Evolutionary conservation across 306 rosid species (phyloP).

Genomic region (Rosa rugosa): DNA sequence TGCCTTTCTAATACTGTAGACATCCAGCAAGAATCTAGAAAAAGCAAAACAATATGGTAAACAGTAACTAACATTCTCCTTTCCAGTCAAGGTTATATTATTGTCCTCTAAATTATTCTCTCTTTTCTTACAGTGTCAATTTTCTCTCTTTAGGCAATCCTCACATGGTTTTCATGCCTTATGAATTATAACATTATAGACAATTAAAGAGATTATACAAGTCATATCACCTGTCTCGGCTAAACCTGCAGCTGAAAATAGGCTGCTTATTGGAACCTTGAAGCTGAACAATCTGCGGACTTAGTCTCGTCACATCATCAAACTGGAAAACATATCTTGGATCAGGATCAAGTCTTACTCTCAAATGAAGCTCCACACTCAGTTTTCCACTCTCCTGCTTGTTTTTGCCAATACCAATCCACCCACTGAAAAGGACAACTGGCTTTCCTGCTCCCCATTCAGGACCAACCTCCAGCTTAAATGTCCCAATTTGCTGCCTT

Average conservation of each 20-base stretch:
- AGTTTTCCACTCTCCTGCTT: conserved; percentile 63
- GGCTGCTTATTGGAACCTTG: conserved; percentile 87
- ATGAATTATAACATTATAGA: background rate
- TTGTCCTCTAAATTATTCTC: background rate
- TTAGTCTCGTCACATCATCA: conserved; percentile 66
- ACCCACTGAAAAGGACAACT: conserved; percentile 73
- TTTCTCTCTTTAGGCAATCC: background rate
- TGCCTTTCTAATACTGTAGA: background rate
- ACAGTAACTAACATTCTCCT: background rate
- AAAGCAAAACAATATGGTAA: background rate
- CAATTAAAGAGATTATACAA: conserved; percentile 16
- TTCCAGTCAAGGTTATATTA: background rate
- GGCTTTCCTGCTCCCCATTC: conserved; percentile 86
- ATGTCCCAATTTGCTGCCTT: conserved; percentile 84
- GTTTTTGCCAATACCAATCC: conserved; percentile 77
- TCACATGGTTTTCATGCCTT: conserved; percentile 1
- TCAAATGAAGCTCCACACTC: conserved; percentile 76
- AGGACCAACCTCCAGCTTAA: conserved; percentile 74
- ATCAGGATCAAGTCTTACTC: conserved; percentile 84
- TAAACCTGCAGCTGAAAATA: conserved; percentile 89
- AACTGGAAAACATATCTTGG: conserved; percentile 89
- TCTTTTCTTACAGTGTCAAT: background rate
- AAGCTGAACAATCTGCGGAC: conserved; percentile 88
- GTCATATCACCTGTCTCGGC: conserved; percentile 75
- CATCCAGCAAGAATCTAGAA: background rate